phyloP scores from a whole-genome alignment of 148 eudicot genomes.

The Heliamphora exappendiculata region DNA sequence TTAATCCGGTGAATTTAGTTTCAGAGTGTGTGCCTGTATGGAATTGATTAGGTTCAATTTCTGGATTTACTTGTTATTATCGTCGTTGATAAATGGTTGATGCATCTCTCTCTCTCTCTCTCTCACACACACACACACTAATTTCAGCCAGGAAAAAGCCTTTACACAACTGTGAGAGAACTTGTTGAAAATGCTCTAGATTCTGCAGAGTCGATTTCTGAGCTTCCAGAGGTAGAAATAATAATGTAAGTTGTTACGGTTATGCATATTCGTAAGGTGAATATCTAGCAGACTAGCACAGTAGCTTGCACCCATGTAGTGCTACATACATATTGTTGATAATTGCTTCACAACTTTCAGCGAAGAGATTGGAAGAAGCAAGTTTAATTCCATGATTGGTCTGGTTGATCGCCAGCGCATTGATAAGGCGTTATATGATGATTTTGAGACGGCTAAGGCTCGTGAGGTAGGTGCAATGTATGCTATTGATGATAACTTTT shows the following conservation, averaged over 20 bases:
- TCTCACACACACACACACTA: too few species aligned
- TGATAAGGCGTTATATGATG: conserved; percentile 80
- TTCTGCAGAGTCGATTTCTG: conserved; percentile 87
- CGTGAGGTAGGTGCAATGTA: conserved; percentile 91
- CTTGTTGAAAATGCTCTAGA: conserved; percentile 97
- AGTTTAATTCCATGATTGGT: conserved; percentile 96
- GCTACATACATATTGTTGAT: not conserved
- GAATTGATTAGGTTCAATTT: not conserved
- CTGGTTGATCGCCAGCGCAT: conserved; percentile 81
- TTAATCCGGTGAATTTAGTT: not conserved
- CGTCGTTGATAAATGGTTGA: not conserved
- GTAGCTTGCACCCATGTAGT: not conserved
- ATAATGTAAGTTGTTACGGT: conserved; percentile 48
- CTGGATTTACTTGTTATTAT: not conserved
- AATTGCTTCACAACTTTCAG: conserved; percentile 32
- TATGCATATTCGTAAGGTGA: not conserved
- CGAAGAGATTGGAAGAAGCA: conserved; percentile 85
- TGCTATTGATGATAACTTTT: conserved; percentile 5
- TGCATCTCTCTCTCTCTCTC: not conserved
- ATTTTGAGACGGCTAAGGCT: conserved; percentile 79
- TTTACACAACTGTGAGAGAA: conserved; percentile 96
- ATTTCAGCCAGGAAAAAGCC: conserved; percentile 77
- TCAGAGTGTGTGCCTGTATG: not conserved
- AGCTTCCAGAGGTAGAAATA: conserved; percentile 83
- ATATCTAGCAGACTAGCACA: not conserved